Evolutionary conservation across 768 basidiomycete species (phyloP).

Genomic region (Auriculariales sp.): DNA sequence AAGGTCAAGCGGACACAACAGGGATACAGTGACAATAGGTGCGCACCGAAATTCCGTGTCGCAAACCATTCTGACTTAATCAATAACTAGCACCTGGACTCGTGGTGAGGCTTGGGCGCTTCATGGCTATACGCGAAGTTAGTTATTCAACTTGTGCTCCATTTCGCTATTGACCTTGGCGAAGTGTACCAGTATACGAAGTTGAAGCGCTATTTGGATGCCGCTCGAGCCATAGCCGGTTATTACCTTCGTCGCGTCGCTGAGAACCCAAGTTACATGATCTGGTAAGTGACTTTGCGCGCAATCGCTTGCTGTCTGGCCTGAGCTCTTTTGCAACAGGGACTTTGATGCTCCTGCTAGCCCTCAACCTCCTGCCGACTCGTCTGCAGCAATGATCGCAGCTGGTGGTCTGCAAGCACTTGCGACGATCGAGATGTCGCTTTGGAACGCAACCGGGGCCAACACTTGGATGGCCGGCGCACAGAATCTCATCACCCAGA

Average conservation of each 20-base stretch:
- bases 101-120: slow-evolving; percentile 63
- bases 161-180: background rate
- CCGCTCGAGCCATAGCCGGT: slow-evolving; percentile 6
- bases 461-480: background rate
- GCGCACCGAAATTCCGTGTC: background rate
- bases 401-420: slow-evolving; percentile 3
- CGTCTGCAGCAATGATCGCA: slow-evolving; percentile 7
- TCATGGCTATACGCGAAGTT: slow-evolving; percentile 56
- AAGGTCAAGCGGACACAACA: background rate
- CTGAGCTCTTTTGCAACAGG: background rate
- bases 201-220: slow-evolving; percentile 8
- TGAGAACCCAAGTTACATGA: background rate
- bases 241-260: background rate
- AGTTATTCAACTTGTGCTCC: slow-evolving; percentile 9
- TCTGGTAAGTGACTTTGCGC: background rate
- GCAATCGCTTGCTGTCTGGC: background rate
- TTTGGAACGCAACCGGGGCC: slow-evolving; percentile 1
- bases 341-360: slow-evolving; percentile 7
- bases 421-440: slow-evolving; percentile 1
- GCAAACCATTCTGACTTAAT: slow-evolving; percentile 1
- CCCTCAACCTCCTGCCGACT: slow-evolving; percentile 2
- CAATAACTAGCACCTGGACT: slow-evolving; percentile 44
- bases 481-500: slow-evolving; percentile 28
- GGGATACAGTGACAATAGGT: background rate
- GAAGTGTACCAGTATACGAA: slow-evolving; percentile 10